Evolutionary conservation across 2,329 filamentous ascomycete species (phyloP).

Genomic region (Arthrobotrys iridis): DNA sequence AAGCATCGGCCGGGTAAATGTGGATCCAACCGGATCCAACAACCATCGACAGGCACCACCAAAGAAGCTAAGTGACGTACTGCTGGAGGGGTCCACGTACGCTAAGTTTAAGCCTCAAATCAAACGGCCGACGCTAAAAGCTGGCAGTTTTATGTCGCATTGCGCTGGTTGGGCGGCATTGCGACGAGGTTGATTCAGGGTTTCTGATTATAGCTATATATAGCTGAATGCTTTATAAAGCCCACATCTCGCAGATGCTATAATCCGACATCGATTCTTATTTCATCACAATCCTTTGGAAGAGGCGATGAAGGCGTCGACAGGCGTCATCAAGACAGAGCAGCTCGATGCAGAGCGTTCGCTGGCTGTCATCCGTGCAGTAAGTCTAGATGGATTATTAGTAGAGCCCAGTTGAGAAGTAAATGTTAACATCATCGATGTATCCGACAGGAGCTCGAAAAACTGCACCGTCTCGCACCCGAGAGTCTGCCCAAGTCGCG

Average conservation of each 20-base stretch:
- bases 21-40: not conserved
- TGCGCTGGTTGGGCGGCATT: no score
- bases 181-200: not conserved
- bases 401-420: not conserved
- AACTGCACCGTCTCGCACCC: slow-evolving; percentile 41
- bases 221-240: no score
- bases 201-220: no score
- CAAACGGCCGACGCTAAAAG: slow-evolving; percentile 1
- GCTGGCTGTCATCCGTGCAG: slow-evolving; percentile 23
- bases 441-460: slow-evolving; percentile 32
- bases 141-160: slow-evolving; percentile 22
- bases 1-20: slow-evolving; percentile 29
- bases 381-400: not conserved
- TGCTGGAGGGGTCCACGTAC: slow-evolving; percentile 18
- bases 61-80: not conserved
- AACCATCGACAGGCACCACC: not conserved
- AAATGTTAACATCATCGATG: not conserved
- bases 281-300: not conserved
- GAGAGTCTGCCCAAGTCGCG: slow-evolving; percentile 29
- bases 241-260: slow-evolving; percentile 1
- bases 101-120: slow-evolving; percentile 11
- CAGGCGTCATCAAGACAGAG: slow-evolving; percentile 22
- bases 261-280: not conserved
- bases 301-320: not conserved
- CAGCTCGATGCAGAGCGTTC: slow-evolving; percentile 41